Conservation (phyloP, 73 alveolate species). For the Tetrahymena thermophila region DNA sequence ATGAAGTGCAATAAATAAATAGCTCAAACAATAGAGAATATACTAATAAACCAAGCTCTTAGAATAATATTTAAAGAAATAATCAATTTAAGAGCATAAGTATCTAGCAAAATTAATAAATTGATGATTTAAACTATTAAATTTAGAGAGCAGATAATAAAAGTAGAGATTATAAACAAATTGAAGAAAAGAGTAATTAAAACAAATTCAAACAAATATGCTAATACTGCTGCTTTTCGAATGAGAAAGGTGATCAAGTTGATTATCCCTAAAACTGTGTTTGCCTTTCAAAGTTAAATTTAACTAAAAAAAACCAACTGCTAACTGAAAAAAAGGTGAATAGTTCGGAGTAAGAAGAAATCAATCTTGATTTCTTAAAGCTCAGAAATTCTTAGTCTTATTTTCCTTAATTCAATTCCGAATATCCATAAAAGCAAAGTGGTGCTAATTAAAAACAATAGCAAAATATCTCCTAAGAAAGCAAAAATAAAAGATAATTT, state of each 20-base stretch:
- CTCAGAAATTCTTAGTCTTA: not conserved
- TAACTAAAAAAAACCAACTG: too few relatives aligned
- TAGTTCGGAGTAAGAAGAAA: not conserved
- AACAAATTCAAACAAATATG: not conserved
- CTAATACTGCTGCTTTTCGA: not conserved
- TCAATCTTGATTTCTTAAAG: not conserved
- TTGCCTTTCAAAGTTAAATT: not conserved
- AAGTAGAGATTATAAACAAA: not conserved
- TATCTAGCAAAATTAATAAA: not conserved
- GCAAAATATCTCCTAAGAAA: not conserved
- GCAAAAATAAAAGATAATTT: too few relatives aligned
- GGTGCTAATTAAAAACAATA: not conserved
- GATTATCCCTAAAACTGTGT: not conserved
- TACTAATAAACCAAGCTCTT: not conserved
- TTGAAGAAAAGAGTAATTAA: not conserved
- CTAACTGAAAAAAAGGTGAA: too few relatives aligned
- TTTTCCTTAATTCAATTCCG: not conserved
- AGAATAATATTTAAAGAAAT: not conserved
- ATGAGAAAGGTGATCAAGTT: too few relatives aligned
- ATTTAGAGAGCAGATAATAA: too few relatives aligned
- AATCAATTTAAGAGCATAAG: too few relatives aligned
- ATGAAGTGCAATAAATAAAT: not conserved
- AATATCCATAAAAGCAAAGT: not conserved
- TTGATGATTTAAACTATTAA: not conserved
- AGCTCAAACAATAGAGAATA: not conserved